phyloP scores from a whole-genome alignment of 106 monocot genomes.

The Chionographis japonica region DNA sequence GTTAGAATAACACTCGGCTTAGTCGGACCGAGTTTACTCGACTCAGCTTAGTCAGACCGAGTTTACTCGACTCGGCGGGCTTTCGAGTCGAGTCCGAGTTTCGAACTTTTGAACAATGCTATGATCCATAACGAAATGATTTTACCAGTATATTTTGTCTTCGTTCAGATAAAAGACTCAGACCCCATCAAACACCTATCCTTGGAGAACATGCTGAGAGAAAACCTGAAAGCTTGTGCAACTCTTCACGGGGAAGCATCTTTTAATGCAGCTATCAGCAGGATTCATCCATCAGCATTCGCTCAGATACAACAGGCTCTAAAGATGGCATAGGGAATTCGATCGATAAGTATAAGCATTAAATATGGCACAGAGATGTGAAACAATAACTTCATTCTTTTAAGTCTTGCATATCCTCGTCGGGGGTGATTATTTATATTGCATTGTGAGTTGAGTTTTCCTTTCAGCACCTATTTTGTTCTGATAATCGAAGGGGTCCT shows the following conservation, averaged over 20 bases:
- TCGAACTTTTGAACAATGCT: background rate
- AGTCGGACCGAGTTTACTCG: no score
- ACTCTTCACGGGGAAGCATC: slow-evolving; percentile 72
- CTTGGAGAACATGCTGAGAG: slow-evolving; percentile 69
- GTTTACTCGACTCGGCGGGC: no score
- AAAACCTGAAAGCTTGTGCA: slow-evolving; percentile 85
- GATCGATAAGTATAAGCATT: slow-evolving; percentile 46
- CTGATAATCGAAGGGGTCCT: background rate
- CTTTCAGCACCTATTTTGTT: background rate
- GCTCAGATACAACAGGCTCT: slow-evolving; percentile 88
- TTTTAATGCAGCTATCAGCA: slow-evolving; percentile 81
- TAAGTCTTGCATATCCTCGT: background rate
- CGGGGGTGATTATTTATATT: background rate
- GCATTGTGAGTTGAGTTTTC: slow-evolving; percentile 3
- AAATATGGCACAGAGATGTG: slow-evolving; percentile 44
- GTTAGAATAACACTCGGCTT: no score
- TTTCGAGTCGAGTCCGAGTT: no score
- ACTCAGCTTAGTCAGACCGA: no score
- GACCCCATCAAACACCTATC: slow-evolving; percentile 89
- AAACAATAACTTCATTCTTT: slow-evolving; percentile 5
- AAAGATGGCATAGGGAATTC: slow-evolving; percentile 48
- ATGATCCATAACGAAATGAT: background rate
- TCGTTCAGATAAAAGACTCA: slow-evolving; percentile 75
- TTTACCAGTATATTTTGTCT: background rate
- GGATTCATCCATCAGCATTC: slow-evolving; percentile 90